Conservation (phyloP, 768 basidiomycete species). For the Galerina sulciceps region DNA sequence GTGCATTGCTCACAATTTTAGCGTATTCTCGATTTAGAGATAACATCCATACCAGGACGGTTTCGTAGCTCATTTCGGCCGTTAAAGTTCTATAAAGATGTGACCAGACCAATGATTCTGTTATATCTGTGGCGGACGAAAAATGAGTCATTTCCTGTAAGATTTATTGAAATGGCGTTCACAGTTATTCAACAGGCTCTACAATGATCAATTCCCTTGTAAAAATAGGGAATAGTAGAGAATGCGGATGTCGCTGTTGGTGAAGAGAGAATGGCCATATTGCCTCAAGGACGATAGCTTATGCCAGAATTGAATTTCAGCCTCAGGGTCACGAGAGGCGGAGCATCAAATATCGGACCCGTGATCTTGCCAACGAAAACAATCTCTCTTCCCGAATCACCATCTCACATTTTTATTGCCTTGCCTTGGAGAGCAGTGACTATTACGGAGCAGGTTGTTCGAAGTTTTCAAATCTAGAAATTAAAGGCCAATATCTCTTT, state of each 20-base stretch:
- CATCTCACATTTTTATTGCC: too few species aligned
- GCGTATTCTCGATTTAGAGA: conserved; percentile 77
- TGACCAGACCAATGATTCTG: background rate
- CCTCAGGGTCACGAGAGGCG: conserved; percentile 1
- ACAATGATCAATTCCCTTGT: background rate
- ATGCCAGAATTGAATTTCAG: conserved; percentile 11
- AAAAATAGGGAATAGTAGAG: background rate
- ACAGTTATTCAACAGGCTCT: background rate
- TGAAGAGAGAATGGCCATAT: conserved; percentile 13
- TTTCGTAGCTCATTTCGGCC: conserved; percentile 22
- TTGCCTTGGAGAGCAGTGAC: too few species aligned
- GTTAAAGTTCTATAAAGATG: background rate
- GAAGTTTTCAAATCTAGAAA: too few species aligned
- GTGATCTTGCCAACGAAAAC: background rate
- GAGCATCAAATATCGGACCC: conserved; percentile 8
- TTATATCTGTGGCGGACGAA: background rate
- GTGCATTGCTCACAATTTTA: conserved; percentile 50
- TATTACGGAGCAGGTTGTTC: too few species aligned
- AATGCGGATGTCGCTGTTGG: background rate
- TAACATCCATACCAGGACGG: conserved; percentile 82
- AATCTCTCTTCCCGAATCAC: too few species aligned
- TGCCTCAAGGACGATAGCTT: conserved; percentile 16
- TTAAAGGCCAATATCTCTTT: too few species aligned
- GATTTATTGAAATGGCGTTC: background rate
- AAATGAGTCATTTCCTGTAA: conserved; percentile 9